Evolutionary conservation across 2,329 filamentous ascomycete genomes (phyloP), one percentile per base, ranked within the genome.

Genomic region (Nothopassalora personata): DNA sequence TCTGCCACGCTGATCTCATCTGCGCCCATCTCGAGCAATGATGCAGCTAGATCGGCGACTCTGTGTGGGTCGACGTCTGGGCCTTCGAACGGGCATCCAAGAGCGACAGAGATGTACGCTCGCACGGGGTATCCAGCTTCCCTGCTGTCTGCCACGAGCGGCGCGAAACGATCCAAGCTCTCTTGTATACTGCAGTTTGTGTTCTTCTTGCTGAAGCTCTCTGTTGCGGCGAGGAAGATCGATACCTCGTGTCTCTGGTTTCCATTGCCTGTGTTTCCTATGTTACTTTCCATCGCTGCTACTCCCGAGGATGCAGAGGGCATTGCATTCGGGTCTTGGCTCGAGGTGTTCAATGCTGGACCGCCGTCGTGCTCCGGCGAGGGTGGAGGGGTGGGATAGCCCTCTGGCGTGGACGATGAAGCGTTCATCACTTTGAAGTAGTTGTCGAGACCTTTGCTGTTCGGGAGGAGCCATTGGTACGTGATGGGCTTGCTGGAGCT

Each of bases 1-100:
- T 96, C 92, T 6, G 91, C 91, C 0, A 96, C 83, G 1, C 89
- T 89, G 66, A 97, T 91, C 79, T 96, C 91, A 70, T 96, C 90
- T 19, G 90, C 92, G 18, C 92, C 92, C 80, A 93, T 89, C 70
- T 92, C 89, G 1, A 96, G 80, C 52, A 96, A 73, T 6, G 76
- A 69, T 79, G 85, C 60, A 79, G 84, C 84, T 27, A 87, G 77
- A 30, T 84, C 81, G 2, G 85, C 84, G 2, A 87, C 85, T 57
- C 79, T 81, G 64, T 81, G 76, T 0, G 84, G 83, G 39, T 81
- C 75, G 1, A 85, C 81, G 56, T 86, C 78, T 0, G 84, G 83
- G 0, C 85, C 85, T 74, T 87, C 85, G 63, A 86, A 94, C 0
- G 90, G 90, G 64, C 90, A 95, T 1, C 88, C 89, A 5, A 95